A percentile compares a stretch with the other conserved stretches of the same genome.
Evolutionary conservation across 331 rosid genomes (phyloP).

Genomic region (Dryas integrifolia): DNA sequence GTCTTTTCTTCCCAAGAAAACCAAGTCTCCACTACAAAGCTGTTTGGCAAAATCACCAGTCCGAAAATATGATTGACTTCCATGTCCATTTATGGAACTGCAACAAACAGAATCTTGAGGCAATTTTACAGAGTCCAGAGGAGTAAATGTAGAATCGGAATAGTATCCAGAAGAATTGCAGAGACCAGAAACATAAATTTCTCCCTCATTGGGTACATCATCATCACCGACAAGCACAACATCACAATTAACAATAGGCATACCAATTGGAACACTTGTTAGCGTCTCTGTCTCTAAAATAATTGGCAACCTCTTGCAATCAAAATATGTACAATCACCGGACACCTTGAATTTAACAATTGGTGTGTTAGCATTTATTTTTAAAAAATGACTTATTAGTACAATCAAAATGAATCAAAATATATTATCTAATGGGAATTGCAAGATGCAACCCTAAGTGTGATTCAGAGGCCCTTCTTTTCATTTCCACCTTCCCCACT

Average conservation of each 20-base stretch:
- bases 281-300: slow-evolving; percentile 58
- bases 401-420: too few relatives aligned
- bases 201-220: slow-evolving; percentile 58
- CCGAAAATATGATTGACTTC: slow-evolving; percentile 43
- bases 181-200: slow-evolving; percentile 73
- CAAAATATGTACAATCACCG: slow-evolving; percentile 95
- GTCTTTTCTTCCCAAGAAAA: slow-evolving; percentile 86
- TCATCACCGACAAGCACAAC: slow-evolving; percentile 54
- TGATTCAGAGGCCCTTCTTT: too few relatives aligned
- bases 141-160: slow-evolving; percentile 36
- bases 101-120: slow-evolving; percentile 33
- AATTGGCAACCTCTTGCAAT: slow-evolving; percentile 76
- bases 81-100: slow-evolving; percentile 30
- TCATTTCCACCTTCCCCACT: too few relatives aligned
- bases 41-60: slow-evolving; percentile 74
- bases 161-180: slow-evolving; percentile 72
- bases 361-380: slow-evolving; percentile 23
- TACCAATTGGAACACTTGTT: slow-evolving; percentile 76
- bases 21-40: slow-evolving; percentile 68
- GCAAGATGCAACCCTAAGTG: too few relatives aligned
- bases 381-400: slow-evolving; percentile 18
- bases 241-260: slow-evolving; percentile 72
- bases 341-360: slow-evolving; percentile 55
- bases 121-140: slow-evolving; percentile 39
- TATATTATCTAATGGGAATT: not conserved